Conservation (phyloP, 75 land plant species). For the Ceratopteris richardii region DNA sequence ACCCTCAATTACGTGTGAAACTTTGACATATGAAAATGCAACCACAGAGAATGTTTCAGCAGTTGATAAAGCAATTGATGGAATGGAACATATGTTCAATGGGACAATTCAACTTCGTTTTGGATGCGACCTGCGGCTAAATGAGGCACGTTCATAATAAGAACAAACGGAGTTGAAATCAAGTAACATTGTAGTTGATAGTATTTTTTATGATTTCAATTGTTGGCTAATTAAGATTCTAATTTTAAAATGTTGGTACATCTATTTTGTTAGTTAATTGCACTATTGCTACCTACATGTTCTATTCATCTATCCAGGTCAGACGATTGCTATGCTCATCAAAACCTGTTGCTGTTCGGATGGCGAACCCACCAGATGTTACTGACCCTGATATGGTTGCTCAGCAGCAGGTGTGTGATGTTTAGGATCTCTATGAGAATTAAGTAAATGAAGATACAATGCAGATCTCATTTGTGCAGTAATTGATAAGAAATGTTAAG, state of each 20-base stretch:
- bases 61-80: conserved; percentile 58
- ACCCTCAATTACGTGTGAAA: conserved; percentile 38
- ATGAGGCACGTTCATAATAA: conserved; percentile 79
- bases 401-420: conserved; percentile 51
- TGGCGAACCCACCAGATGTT: conserved; percentile 43
- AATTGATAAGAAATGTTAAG: no score
- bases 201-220: neutral
- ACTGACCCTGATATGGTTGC: conserved; percentile 81
- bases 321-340: conserved; percentile 86
- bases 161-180: neutral
- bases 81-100: conserved; percentile 93
- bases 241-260: neutral
- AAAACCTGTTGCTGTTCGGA: conserved; percentile 73
- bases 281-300: neutral
- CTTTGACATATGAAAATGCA: conserved; percentile 34
- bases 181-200: neutral
- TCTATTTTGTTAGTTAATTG: neutral
- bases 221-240: neutral
- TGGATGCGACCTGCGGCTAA: conserved; percentile 87
- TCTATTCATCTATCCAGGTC: conserved; percentile 66
- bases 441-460: no score
- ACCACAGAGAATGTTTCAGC: conserved; percentile 40
- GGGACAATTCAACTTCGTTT: conserved; percentile 66
- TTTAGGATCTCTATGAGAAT: no score
- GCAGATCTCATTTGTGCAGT: no score